Evolutionary conservation across 73 alveolate species (phyloP), one percentile per base, ranked within the genome.

Genomic region (Loxodes magnus): DNA sequence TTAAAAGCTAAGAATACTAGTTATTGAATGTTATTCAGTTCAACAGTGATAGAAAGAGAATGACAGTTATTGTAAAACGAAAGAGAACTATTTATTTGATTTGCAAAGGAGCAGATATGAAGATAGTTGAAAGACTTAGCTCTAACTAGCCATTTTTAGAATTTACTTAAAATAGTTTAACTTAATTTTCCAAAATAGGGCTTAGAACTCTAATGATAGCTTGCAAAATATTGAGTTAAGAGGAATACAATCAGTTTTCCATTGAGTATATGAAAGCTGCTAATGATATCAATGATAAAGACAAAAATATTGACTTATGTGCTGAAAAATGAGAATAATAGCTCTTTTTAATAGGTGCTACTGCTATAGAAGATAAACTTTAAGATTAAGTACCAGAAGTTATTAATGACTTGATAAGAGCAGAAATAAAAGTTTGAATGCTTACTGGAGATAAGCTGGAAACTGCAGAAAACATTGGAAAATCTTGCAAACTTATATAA

Each of bases 381-480:
- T 81, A 92, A 78, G 97, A 88, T 10, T 83, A 80, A 23, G 99
- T 92, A 9, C 95, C 93, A 43, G 92, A 85, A 62, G 82, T 90
- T 22, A 85, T 92, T 21, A 85, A 83, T 31, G 90, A 77, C 38
- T 77, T 92, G 52, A 53, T 76, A 26, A 76, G 80, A 37, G 96
- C 99, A 12, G 86, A 71, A 43, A 69, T 69, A 21, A 62, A 59
- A 10, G 63, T 69, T 20, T 69, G 83, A 69, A 69, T 69, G 83
- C 55, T 69, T 0, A 93, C 99, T 19, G 99, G 99, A 0, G 99
- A 93, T 72, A 93, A 93, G 73, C 50, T 90, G 39, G 99, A 93
- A 69, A 93, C 99, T n/a, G 99, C 99, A 0, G 89, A 22, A 25
- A 46, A 46, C 60, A 46, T 46, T 0, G 59, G 59, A 22, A 46